Base-by-base conservation (phyloP, 2,329 filamentous ascomycete species). In the Fusarium xylarioides region DNA sequence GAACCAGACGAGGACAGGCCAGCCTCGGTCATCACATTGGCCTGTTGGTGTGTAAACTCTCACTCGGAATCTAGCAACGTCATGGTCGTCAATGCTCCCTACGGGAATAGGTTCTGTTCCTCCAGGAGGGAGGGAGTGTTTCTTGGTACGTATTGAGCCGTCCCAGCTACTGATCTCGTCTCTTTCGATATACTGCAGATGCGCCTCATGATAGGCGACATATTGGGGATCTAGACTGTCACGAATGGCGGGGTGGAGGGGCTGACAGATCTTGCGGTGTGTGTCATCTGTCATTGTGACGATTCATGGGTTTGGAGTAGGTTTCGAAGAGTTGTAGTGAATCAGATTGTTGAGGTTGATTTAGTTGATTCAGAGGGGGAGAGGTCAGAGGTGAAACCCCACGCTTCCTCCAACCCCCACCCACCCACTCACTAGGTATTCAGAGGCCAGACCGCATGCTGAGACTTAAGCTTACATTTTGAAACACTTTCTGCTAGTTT, bases 1-100 rank as follows among this genome's bases (percentile, higher is more conserved):
- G 30, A 80, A 80, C 82, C 82, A 84, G 14, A 84, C 59, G n/a
- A 83, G 75, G 10, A 77, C 74, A 5, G 82, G 82, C 81, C 81
- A 83, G 5, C 79, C 81, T 11, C 64, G 63, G 1, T 60, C 59
- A 11, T 79, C 77, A 26, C 66, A 54, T 4, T 73, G 47, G 5
- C 74, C 73, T 4, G 66, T 70, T 5, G 81, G 82, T 6, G 71
- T 76, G 56, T 81, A 83, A 12, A 80, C 74, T n/a, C 82, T 76
- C 11, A 80, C 74, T 8, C 74, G 70, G 35, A 81, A 81, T 16
- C 70, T 70, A 10, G 68, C 75, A 2, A 83, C 60, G 2, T 75
- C 65, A 8, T 78, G 54, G 46, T 82, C 81, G 5, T 70, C 37
- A 16, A 77, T 74, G 21, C 57, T 71, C 15, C 79, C 80, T 3